Conservation (phyloP, 192 early-diverging fungal species). For the Umbelopsis ramanniana region DNA sequence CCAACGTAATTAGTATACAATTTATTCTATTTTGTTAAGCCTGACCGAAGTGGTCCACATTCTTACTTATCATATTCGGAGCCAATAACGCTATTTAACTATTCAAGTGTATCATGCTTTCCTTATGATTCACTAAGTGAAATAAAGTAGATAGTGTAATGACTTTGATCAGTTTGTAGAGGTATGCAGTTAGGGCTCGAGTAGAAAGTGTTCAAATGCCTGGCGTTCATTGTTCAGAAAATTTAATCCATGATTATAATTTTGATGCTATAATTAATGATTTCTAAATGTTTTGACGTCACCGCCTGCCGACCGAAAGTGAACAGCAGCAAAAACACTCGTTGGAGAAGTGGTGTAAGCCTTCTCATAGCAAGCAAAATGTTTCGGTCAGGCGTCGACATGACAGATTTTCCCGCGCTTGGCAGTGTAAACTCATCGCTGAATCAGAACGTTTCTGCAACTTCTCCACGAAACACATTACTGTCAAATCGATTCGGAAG, state of each 20-base stretch:
- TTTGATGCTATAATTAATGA: neutral
- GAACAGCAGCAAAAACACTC: conserved; percentile 14
- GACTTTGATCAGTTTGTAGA: neutral
- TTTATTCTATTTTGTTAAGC: neutral
- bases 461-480: conserved; percentile 15
- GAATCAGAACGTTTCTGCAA: conserved; percentile 18
- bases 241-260: neutral
- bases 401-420: conserved; percentile 41
- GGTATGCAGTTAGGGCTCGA: neutral
- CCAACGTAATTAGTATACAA: neutral
- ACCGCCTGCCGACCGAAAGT: neutral
- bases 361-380: conserved; percentile 27
- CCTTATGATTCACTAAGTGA: neutral
- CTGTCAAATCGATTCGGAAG: conserved; percentile 32
- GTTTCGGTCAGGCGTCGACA: conserved; percentile 41
- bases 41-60: neutral
- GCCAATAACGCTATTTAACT: neutral
- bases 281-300: neutral
- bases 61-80: neutral
- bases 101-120: neutral
- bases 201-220: too few species aligned
- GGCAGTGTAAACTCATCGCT: conserved; percentile 33
- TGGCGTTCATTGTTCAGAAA: too few species aligned
- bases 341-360: neutral
- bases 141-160: too few species aligned